Base-by-base conservation (phyloP, 768 basidiomycete genomes). In the Sarcodon sp. region DNA sequence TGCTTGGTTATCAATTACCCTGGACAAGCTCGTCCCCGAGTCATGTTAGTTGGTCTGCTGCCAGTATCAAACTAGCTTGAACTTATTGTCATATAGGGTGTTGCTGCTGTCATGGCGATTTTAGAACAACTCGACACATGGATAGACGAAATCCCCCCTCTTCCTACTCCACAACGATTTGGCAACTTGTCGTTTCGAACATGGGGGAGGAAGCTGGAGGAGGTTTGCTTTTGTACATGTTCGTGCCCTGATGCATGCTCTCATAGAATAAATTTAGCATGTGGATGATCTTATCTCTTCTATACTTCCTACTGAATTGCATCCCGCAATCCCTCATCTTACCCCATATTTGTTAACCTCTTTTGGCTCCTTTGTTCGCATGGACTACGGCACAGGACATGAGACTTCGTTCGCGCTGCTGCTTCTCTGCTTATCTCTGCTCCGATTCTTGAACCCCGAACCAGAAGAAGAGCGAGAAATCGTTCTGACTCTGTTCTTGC, bases 381-480 rank as follows among this genome's bases (percentile, higher is more conserved):
- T 98, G 67, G 96, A 99, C 69, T 98, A 97, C 59, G 94, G 96
- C 1, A 91, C 89, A 3, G 96, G 96, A 1, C 96, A 99, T 57
- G 96, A 98, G 68, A 75, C 89, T 0, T 83, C 87, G 0, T 97
- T 96, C 59, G 77, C 76, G 6, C 66, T 93, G 13, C 85, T 89
- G 51, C 71, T 97, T 7, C 69, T 86, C 10, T 76, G 74, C 52
- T 70, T 90, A 47, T 71, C 77, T n/a, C 76, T 88, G 35, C 61
- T 81, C 32, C 75, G 86, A 6, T 77, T 84, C 56, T 69, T 84
- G 47, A 59, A 75, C 21, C 77, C 83, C 1, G 61, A 65, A 8
- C 67, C 70, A 1, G 68, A 72, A 10, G 76, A 87, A 57, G 87
- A 89, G 58, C 76, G 80, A 6, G 62, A 67, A 15, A 48, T 77